Evolutionary conservation across 2,329 filamentous ascomycete species (phyloP).

Genomic region (Aspergillus flavus): DNA sequence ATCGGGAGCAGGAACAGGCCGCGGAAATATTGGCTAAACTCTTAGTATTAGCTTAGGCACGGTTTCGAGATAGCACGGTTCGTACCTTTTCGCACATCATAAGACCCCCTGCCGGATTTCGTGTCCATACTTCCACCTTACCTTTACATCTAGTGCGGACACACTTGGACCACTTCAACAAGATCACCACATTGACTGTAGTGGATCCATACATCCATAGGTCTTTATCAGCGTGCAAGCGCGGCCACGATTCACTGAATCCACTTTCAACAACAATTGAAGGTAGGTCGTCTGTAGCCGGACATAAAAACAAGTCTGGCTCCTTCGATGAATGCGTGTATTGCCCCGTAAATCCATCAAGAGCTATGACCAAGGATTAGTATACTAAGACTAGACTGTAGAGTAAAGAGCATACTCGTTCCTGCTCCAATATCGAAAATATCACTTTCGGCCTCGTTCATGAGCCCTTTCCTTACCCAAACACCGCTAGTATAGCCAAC

Average conservation of each 20-base stretch:
- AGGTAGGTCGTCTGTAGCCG: not conserved
- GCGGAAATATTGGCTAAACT: constrained; percentile 6
- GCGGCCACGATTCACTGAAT: constrained; percentile 2
- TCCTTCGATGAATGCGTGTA: constrained; percentile 7
- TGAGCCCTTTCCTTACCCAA: no score
- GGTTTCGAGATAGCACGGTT: not conserved
- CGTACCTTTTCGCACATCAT: not conserved
- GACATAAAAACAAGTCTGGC: constrained; percentile 5
- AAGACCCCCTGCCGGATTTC: not conserved
- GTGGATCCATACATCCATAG: constrained; percentile 3
- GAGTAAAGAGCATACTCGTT: constrained; percentile 5
- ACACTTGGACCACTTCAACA: constrained; percentile 5
- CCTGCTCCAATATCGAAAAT: not conserved
- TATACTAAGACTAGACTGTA: not conserved
- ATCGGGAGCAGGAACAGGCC: not conserved
- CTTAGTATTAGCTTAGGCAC: constrained; percentile 1
- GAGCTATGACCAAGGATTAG: constrained; percentile 6
- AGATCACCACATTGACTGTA: not conserved
- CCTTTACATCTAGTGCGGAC: not conserved
- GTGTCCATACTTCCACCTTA: constrained; percentile 4
- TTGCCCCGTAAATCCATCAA: not conserved
- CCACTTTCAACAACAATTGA: constrained; percentile 7
- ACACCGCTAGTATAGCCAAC: no score
- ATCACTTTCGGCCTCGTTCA: not conserved
- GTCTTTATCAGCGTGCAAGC: not conserved